phyloP scores from a whole-genome alignment of 176 grass and related monocot species.

The Avena sativa region DNA sequence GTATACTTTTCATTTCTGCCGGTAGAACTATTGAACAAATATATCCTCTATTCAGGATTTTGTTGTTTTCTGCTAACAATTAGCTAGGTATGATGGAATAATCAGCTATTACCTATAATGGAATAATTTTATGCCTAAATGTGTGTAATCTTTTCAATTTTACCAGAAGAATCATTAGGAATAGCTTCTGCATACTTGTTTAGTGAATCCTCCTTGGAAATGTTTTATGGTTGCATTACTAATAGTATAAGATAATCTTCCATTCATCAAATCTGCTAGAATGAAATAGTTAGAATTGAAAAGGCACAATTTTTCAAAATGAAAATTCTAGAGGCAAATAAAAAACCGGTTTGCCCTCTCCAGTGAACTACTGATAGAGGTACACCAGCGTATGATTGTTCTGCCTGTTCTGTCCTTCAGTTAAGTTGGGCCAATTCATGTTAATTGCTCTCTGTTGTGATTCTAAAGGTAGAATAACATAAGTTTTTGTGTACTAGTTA shows the following conservation, averaged over 20 bases:
- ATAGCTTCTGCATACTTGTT: not conserved
- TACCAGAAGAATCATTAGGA: too few species aligned
- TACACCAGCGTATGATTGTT: not conserved
- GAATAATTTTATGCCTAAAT: not conserved
- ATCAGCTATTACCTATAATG: not conserved
- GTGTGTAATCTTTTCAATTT: not conserved
- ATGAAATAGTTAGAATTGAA: constrained; percentile 17
- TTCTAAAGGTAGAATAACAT: not conserved
- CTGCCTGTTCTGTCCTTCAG: not conserved
- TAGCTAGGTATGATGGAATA: constrained; percentile 10
- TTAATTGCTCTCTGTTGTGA: not conserved
- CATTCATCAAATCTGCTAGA: constrained; percentile 1
- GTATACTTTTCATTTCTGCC: constrained; percentile 6
- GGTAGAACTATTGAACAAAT: constrained; percentile 7
- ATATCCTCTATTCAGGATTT: not conserved
- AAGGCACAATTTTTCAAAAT: not conserved
- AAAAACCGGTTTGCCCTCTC: constrained; percentile 9
- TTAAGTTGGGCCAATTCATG: not conserved
- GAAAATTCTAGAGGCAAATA: not conserved
- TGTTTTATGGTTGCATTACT: not conserved
- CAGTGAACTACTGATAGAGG: constrained; percentile 11
- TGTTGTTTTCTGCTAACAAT: not conserved
- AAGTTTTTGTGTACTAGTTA: constrained; percentile 5
- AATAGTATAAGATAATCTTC: not conserved
- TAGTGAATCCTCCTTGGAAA: constrained; percentile 18